A percentile compares a stretch with the other conserved stretches of the same genome.
phyloP scores from a whole-genome alignment of 2,329 filamentous ascomycete genomes.

The Trichophyton benhamiae region DNA sequence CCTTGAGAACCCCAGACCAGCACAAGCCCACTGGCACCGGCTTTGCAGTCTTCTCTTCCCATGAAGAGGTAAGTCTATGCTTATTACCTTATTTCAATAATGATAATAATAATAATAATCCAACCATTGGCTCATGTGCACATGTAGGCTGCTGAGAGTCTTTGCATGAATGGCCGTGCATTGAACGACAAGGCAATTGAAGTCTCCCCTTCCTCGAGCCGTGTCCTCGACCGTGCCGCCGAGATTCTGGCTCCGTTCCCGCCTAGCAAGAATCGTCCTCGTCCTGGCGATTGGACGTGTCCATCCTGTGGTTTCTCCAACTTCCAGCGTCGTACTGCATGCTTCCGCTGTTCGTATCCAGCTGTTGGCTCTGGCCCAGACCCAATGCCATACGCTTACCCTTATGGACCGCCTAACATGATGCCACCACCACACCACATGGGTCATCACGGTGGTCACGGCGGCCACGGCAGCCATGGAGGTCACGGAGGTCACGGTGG shows the following conservation, averaged over 20 bases:
- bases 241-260: constrained; percentile 96
- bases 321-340: constrained; percentile 95
- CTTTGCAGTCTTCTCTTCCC: constrained; percentile 96
- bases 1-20: constrained; percentile 89
- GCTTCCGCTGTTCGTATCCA: constrained; percentile 99
- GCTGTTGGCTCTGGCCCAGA: constrained; percentile 72
- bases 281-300: constrained; percentile 97
- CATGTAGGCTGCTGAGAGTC: constrained; percentile 75
- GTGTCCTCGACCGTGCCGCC: constrained; percentile 86
- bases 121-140: neutral
- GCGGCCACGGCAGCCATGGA: constrained; percentile 44
- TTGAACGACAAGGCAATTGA: constrained; percentile 98
- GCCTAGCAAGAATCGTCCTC: constrained; percentile 93
- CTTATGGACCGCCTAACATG: constrained; percentile 58
- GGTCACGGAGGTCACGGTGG: constrained; percentile 44
- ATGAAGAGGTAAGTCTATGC: constrained; percentile 71
- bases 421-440: constrained; percentile 68
- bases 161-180: constrained; percentile 98
- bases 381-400: constrained; percentile 54
- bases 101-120: constrained; percentile 5
- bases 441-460: constrained; percentile 46
- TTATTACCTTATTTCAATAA: neutral
- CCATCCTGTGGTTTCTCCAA: constrained; percentile 98
- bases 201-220: constrained; percentile 92
- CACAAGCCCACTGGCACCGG: constrained; percentile 98